phyloP scores from a whole-genome alignment of 306 rosid genomes.

The Acacia acuminata region DNA sequence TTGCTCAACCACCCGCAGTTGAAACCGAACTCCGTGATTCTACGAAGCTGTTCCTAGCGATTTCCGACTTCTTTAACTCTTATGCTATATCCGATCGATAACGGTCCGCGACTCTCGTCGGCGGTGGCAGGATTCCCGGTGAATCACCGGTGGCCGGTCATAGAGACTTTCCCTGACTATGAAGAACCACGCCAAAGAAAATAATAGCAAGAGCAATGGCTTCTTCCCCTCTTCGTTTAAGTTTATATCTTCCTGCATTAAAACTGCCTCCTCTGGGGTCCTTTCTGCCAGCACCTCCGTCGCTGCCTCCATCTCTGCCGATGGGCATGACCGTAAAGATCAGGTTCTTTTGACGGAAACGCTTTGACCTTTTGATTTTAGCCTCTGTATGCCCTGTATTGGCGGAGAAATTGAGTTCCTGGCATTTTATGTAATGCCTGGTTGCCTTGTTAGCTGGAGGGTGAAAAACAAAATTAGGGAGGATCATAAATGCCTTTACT shows the following conservation, averaged over 20 bases:
- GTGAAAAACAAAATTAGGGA: not conserved
- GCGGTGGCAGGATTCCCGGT: slow-evolving; percentile 57
- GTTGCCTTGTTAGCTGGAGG: not conserved
- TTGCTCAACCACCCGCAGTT: slow-evolving; percentile 35
- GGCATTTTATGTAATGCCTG: not conserved
- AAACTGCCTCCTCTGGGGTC: slow-evolving; percentile 89
- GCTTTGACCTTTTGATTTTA: not conserved
- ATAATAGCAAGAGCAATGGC: slow-evolving; percentile 59
- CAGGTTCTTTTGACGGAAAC: slow-evolving; percentile 52
- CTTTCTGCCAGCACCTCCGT: slow-evolving; percentile 84
- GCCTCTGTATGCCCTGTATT: not conserved
- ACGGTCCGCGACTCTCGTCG: slow-evolving; percentile 62
- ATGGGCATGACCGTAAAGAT: slow-evolving; percentile 60
- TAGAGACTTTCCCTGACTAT: slow-evolving; percentile 41
- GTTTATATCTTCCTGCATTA: slow-evolving; percentile 88
- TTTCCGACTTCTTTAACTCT: slow-evolving; percentile 28
- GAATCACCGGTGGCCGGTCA: slow-evolving; percentile 57
- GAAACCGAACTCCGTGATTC: slow-evolving; percentile 24
- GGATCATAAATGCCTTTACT: not conserved
- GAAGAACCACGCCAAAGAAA: slow-evolving; percentile 71
- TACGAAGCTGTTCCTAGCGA: slow-evolving; percentile 35
- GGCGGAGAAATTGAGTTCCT: not conserved
- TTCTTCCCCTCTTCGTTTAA: slow-evolving; percentile 84
- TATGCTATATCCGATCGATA: slow-evolving; percentile 68
- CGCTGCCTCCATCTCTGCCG: slow-evolving; percentile 83